Percentiles rank a stretch among this genome's conserved stretches.
Evolutionary conservation across 2,329 filamentous ascomycete species (phyloP).

Genomic region (Arthrobotrys megalospora): DNA sequence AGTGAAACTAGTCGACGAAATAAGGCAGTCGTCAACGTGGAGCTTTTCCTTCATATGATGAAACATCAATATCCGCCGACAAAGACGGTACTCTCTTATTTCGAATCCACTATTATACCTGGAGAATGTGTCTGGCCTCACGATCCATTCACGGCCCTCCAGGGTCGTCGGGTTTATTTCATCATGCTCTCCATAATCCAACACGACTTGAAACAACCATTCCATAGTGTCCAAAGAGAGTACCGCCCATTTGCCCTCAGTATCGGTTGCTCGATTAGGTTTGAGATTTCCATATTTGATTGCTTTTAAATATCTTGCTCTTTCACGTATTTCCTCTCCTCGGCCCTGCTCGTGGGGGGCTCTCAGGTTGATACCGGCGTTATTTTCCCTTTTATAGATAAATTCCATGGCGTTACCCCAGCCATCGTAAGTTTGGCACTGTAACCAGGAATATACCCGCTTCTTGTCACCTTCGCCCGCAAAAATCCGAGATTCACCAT

Average conservation of each 20-base stretch:
- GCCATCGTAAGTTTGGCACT: too few species aligned
- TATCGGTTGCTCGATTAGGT: background rate
- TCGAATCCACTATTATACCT: slow-evolving; percentile 65
- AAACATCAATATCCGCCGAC: slow-evolving; percentile 8
- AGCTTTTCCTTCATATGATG: background rate
- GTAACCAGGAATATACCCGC: too few species aligned
- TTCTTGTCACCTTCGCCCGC: too few species aligned
- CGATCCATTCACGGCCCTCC: slow-evolving; percentile 45
- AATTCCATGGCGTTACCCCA: too few species aligned
- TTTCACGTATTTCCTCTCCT: background rate
- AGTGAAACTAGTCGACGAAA: background rate
- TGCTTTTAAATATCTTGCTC: slow-evolving; percentile 27
- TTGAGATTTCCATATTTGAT: slow-evolving; percentile 30
- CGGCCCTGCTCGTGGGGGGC: background rate
- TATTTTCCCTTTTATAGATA: too few species aligned
- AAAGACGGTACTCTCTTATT: slow-evolving; percentile 63
- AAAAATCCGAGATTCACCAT: too few species aligned
- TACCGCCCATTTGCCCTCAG: background rate
- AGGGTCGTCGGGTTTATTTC: slow-evolving; percentile 48
- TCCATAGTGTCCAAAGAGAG: background rate
- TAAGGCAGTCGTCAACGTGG: background rate
- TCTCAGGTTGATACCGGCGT: too few species aligned
- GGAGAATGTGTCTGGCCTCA: slow-evolving; percentile 66
- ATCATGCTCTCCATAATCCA: slow-evolving; percentile 67
- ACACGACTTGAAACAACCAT: slow-evolving; percentile 63